Base-by-base conservation (phyloP, 768 basidiomycete genomes). In the Leccinum subtestaceum region DNA sequence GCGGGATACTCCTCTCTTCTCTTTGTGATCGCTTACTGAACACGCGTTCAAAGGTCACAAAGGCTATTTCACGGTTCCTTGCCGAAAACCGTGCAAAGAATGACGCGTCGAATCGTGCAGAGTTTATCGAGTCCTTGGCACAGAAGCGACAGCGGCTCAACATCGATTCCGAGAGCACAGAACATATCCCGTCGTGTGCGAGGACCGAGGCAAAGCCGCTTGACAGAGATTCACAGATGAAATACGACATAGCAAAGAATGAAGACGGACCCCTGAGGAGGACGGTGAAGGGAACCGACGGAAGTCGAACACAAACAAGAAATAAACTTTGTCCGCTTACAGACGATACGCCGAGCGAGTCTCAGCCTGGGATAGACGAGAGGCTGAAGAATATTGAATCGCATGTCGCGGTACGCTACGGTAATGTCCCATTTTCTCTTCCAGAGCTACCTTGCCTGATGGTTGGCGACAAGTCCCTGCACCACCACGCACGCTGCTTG, bases 161-260 rank as follows among this genome's bases (percentile, higher is more conserved):
- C n/a, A 65, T 72, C 40, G 75, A 74, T 21, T 70, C 71, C 13
- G 74, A 69, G 23, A 63, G 71, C 7, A 65, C 78, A 3, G 73
- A 70, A 11, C 57, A 66, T 9, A 64, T 70, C 21, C 70, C 79
- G 15, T 88, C 89, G 3, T 93, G 90, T 64, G 91, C 91, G 12
- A 84, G 91, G 9, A 81, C 83, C 3, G 88, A 91, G 59, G 86
- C 89, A 36, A 89, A 84, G 67, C 75, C 80, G 0, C 73, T 90
- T 32, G 83, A 93, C 69, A 77, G 91, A 40, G 88, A 91, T 57
- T 75, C 83, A 1, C 91, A 93, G 66, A 91, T 93, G 79, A 89
- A 89, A 69, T 93, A 92, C 63, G 91, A 93, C 69, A 88, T 93
- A 61, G 87, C 87, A n/a, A 90, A 85, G 72, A 91, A 93, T 61